These are phyloP conservation scores for Diaporthe eres DNA, from an alignment of 2,329 filamentous ascomycete genomes.

Conservation along the genomic window DNA sequence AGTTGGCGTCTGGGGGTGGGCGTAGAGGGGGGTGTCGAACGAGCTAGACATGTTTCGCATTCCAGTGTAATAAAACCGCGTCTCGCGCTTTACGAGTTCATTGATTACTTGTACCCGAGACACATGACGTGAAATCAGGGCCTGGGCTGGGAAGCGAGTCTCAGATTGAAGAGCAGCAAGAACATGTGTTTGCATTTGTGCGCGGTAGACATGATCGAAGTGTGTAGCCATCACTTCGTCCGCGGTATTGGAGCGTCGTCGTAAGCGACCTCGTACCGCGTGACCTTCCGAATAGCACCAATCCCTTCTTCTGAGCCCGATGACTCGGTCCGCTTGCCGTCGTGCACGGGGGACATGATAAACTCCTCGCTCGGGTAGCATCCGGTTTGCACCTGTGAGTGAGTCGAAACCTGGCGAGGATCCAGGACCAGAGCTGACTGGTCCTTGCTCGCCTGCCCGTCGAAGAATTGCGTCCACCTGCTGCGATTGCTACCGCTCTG, in stretches of 20 bases:
- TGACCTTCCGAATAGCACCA: constrained; percentile 16
- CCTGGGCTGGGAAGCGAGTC: background rate
- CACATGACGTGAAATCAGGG: background rate
- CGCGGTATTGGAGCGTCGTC: background rate
- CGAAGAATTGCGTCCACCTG: constrained; percentile 20
- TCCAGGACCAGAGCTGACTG: background rate
- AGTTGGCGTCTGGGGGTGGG: constrained; percentile 3
- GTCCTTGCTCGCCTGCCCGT: background rate
- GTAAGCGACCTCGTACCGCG: constrained; percentile 20
- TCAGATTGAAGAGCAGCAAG: background rate
- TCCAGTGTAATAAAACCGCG: background rate
- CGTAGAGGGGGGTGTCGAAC: background rate
- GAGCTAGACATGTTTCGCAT: constrained; percentile 20
- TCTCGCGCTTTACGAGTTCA: background rate
- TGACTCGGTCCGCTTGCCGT: background rate
- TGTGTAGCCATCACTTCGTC: background rate
- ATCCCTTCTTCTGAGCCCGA: background rate
- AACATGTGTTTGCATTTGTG: background rate
- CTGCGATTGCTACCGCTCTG: background rate
- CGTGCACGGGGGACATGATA: constrained; percentile 20
- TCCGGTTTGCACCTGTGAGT: background rate
- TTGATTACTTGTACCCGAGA: background rate
- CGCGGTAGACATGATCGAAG: background rate
- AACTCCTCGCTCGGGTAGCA: constrained; percentile 9
- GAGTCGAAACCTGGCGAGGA: background rate